Conservation (phyloP, 176 grass and related monocot species). For the Pontederia paniculata region DNA sequence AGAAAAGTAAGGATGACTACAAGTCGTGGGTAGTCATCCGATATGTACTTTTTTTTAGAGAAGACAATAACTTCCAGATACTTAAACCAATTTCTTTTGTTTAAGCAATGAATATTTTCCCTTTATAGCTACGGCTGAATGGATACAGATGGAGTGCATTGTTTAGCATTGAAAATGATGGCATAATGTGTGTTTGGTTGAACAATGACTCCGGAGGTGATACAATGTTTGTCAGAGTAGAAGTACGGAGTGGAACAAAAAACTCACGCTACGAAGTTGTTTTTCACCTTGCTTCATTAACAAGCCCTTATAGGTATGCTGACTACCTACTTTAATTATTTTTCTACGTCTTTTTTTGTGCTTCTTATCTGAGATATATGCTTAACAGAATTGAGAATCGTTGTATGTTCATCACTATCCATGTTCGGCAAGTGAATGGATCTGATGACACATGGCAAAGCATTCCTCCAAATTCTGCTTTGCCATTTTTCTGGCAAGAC, state of each 20-base stretch:
- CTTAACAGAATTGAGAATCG: slow-evolving; percentile 84
- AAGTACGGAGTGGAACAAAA: slow-evolving; percentile 74
- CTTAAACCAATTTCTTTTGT: slow-evolving; percentile 8
- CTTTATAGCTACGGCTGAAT: slow-evolving; percentile 55
- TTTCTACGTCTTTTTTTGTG: slow-evolving; percentile 4
- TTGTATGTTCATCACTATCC: slow-evolving; percentile 86
- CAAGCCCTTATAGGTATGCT: slow-evolving; percentile 81
- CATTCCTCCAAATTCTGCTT: slow-evolving; percentile 74
- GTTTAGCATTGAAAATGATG: slow-evolving; percentile 85
- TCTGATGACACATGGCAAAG: slow-evolving; percentile 68
- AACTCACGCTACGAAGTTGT: slow-evolving; percentile 85
- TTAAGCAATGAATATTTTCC: slow-evolving; percentile 12
- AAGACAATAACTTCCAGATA: slow-evolving; percentile 14
- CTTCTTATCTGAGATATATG: slow-evolving; percentile 1
- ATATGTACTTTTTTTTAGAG: too few relatives aligned
- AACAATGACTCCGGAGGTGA: slow-evolving; percentile 47
- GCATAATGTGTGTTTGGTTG: slow-evolving; percentile 73
- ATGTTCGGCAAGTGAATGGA: slow-evolving; percentile 67
- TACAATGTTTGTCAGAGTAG: slow-evolving; percentile 64
- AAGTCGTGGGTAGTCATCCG: too few relatives aligned
- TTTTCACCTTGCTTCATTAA: slow-evolving; percentile 58
- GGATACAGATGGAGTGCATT: slow-evolving; percentile 87
- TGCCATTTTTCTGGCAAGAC: slow-evolving; percentile 94
- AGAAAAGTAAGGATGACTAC: too few relatives aligned
- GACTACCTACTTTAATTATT: slow-evolving; percentile 6